phyloP scores from a whole-genome alignment of 1,139 yeast genomes.

The Sugiyamaella novakii region DNA sequence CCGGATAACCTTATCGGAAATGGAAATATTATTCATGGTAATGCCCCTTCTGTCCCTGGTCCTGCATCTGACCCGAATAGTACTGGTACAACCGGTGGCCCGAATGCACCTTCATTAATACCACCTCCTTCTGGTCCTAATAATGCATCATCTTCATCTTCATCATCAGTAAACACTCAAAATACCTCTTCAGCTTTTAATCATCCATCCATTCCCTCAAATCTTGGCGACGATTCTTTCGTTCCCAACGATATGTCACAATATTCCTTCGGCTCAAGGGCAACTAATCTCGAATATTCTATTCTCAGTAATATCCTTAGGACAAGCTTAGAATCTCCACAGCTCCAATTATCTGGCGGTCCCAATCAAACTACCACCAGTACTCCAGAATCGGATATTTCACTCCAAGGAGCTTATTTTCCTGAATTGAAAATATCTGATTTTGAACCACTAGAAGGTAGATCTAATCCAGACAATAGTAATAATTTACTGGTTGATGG shows the following conservation, averaged over 20 bases:
- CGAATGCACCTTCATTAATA: too few species aligned
- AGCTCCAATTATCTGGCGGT: constrained; percentile 14
- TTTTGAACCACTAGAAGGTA: constrained; percentile 8
- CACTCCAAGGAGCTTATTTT: constrained; percentile 21
- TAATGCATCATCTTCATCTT: too few species aligned
- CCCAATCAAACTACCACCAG: constrained; percentile 15
- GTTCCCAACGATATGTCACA: constrained; percentile 19
- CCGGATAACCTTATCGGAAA: constrained; percentile 20
- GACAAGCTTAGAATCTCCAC: constrained; percentile 23
- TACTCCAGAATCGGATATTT: constrained; percentile 21
- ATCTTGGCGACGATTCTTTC: constrained; percentile 10
- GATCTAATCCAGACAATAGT: not conserved
- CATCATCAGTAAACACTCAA: too few species aligned
- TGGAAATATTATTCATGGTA: not conserved
- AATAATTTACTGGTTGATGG: too few species aligned
- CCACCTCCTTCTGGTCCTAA: too few species aligned
- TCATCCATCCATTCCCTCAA: too few species aligned
- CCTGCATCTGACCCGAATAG: too few species aligned
- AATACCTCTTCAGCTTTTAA: too few species aligned
- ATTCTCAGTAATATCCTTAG: constrained; percentile 70
- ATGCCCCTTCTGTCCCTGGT: not conserved
- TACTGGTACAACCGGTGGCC: too few species aligned
- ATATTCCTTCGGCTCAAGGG: constrained; percentile 61
- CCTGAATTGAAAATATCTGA: constrained; percentile 23
- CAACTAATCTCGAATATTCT: constrained; percentile 82